Conservation (phyloP, 2,329 filamentous ascomycete species). For the Venturia nashicola region DNA sequence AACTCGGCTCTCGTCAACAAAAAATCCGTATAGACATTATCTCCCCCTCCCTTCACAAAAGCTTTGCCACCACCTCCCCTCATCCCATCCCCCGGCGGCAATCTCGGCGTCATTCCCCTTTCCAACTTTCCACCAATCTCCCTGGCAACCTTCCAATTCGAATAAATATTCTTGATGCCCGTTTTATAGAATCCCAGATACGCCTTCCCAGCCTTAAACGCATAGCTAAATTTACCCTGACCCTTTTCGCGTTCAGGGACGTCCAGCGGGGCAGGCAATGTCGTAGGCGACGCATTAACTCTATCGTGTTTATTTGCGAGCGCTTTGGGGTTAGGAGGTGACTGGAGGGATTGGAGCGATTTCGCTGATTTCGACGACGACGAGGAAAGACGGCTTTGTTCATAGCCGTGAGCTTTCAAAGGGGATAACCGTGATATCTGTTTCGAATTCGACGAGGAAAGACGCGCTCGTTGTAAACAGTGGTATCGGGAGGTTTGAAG, state of each 20-base stretch:
- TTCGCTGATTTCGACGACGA: neutral
- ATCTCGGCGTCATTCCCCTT: neutral
- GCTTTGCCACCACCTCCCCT: neutral
- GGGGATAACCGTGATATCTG: neutral
- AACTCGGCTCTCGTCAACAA: slow-evolving; percentile 49
- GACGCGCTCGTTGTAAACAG: too few species aligned
- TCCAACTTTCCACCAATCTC: neutral
- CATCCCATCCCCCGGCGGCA: neutral
- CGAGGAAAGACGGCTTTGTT: neutral
- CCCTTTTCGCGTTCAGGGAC: neutral
- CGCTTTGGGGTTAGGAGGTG: neutral
- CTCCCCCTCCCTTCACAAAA: neutral
- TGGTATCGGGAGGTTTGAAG: too few species aligned
- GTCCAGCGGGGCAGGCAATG: slow-evolving; percentile 5
- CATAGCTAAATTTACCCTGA: neutral
- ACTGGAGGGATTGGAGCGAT: neutral
- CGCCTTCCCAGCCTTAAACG: neutral
- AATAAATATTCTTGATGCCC: slow-evolving; percentile 9
- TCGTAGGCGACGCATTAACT: slow-evolving; percentile 8
- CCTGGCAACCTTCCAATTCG: slow-evolving; percentile 4
- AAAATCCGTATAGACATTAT: neutral
- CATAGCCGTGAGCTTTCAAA: neutral
- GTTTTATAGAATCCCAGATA: slow-evolving; percentile 11
- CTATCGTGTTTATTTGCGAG: neutral
- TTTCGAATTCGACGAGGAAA: too few species aligned